phyloP scores from a whole-genome alignment of 148 eudicot genomes.

The Fagopyrum esculentum region DNA sequence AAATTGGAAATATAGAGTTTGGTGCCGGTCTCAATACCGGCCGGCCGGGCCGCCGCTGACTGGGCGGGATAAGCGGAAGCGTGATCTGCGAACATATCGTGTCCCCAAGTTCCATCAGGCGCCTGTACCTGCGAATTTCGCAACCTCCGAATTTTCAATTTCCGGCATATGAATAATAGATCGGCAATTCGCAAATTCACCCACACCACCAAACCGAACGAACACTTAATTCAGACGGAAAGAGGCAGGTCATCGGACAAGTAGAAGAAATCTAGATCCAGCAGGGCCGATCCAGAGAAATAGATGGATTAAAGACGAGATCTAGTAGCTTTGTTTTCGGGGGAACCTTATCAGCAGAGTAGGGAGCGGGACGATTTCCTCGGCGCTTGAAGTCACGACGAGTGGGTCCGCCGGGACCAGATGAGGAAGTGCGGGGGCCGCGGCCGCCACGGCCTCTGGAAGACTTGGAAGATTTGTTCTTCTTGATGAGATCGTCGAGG shows the following conservation, averaged over 20 bases:
- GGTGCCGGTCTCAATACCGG: constrained; percentile 75
- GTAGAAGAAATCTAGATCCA: neutral
- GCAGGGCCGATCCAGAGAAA: neutral
- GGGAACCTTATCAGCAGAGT: constrained; percentile 43
- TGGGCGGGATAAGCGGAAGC: constrained; percentile 18
- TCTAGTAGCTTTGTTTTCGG: constrained; percentile 8
- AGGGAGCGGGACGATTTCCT: constrained; percentile 58
- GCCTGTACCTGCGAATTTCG: constrained; percentile 33
- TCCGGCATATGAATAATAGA: neutral
- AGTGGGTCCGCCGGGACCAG: constrained; percentile 40
- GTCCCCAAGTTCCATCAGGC: constrained; percentile 65
- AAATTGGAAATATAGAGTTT: constrained; percentile 86
- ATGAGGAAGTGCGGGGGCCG: constrained; percentile 26
- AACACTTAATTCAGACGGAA: neutral
- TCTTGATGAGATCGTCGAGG: constrained; percentile 89
- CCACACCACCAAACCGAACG: neutral
- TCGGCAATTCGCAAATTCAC: constrained; percentile 3
- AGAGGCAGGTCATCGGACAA: neutral
- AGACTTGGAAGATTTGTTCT: constrained; percentile 51
- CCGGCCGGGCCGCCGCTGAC: neutral
- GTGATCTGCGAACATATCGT: constrained; percentile 60
- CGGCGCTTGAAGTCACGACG: constrained; percentile 62
- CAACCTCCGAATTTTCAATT: constrained; percentile 8
- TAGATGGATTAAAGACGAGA: neutral
- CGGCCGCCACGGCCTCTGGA: constrained; percentile 44